A percentile compares a stretch with the other conserved stretches of the same genome.
These are phyloP conservation scores for Tubosaeta sp. DNA, from an alignment of 768 basidiomycete genomes.

Conservation along the genomic window DNA sequence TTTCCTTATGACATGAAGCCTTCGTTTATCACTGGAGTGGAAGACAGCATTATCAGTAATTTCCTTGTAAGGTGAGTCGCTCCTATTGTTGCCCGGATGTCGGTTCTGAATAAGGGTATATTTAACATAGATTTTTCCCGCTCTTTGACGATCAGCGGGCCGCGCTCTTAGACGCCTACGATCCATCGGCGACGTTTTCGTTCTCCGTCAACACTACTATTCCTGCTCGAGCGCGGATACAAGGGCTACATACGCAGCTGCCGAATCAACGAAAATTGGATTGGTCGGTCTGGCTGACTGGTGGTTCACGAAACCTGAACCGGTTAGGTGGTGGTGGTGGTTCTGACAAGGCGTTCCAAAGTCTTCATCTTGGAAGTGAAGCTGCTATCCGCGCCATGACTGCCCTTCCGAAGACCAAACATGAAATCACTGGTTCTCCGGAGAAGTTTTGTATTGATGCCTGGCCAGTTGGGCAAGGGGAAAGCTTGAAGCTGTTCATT, in stretches of 20 bases:
- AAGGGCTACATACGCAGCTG: constrained; percentile 62
- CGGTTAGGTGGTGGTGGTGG: constrained; percentile 58
- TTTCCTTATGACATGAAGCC: constrained; percentile 76
- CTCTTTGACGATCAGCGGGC: constrained; percentile 75
- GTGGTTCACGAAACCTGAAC: constrained; percentile 74
- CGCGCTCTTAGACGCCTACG: constrained; percentile 67
- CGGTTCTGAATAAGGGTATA: constrained; percentile 11
- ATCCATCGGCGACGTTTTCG: constrained; percentile 86
- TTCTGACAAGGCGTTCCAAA: constrained; percentile 56
- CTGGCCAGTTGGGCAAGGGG: constrained; percentile 68
- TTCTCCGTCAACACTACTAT: constrained; percentile 82
- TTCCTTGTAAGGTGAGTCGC: constrained; percentile 71
- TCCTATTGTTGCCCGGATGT: background rate
- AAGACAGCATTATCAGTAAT: constrained; percentile 59
- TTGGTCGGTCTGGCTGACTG: constrained; percentile 67
- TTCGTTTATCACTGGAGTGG: constrained; percentile 73
- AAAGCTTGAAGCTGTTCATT: constrained; percentile 53
- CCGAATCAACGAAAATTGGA: constrained; percentile 82
- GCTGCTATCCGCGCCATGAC: constrained; percentile 56
- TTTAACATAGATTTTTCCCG: constrained; percentile 66
- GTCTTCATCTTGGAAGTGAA: constrained; percentile 70
- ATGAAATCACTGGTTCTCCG: constrained; percentile 73
- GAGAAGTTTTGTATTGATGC: constrained; percentile 87
- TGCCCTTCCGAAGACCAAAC: constrained; percentile 71
- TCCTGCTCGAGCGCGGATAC: constrained; percentile 70